Evolutionary conservation across 805 yeast genomes (phyloP).

Genomic region (Ogataea methylovora): DNA sequence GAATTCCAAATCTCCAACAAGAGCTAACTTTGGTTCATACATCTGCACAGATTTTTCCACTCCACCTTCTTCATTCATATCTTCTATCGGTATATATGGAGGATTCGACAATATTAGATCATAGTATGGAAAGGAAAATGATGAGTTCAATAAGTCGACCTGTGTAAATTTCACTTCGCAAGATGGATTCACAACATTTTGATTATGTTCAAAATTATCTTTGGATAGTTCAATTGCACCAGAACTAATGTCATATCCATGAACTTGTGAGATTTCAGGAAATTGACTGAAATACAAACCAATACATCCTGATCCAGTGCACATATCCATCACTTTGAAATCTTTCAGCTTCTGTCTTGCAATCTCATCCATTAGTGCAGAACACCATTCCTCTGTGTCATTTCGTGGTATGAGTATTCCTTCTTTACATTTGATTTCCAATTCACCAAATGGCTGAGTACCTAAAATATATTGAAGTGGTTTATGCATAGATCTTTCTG

Average conservation of each 20-base stretch:
- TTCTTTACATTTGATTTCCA: slow-evolving; percentile 50
- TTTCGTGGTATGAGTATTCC: slow-evolving; percentile 84
- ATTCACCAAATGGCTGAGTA: slow-evolving; percentile 75
- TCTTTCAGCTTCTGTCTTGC: neutral
- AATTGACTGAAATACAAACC: slow-evolving; percentile 42
- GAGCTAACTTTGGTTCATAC: slow-evolving; percentile 73
- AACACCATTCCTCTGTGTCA: slow-evolving; percentile 93
- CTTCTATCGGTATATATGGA: slow-evolving; percentile 63
- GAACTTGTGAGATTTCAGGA: slow-evolving; percentile 9
- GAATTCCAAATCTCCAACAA: slow-evolving; percentile 73
- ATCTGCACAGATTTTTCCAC: slow-evolving; percentile 57
- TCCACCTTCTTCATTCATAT: slow-evolving; percentile 32
- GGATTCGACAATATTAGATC: slow-evolving; percentile 81
- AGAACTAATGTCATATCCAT: slow-evolving; percentile 51
- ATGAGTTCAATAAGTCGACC: slow-evolving; percentile 20
- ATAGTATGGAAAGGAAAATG: no score
- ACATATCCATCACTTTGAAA: slow-evolving; percentile 51
- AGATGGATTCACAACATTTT: neutral
- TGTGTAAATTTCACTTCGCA: slow-evolving; percentile 9
- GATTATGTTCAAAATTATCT: slow-evolving; percentile 27
- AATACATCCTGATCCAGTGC: slow-evolving; percentile 89
- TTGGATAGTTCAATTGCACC: slow-evolving; percentile 45
- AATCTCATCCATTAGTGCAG: slow-evolving; percentile 27
- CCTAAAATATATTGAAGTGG: slow-evolving; percentile 87
- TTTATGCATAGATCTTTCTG: slow-evolving; percentile 38